A percentile compares a stretch with the other conserved stretches of the same genome.
Evolutionary conservation across 176 grass and related monocot genomes (phyloP).

Genomic region (Poa pratensis): DNA sequence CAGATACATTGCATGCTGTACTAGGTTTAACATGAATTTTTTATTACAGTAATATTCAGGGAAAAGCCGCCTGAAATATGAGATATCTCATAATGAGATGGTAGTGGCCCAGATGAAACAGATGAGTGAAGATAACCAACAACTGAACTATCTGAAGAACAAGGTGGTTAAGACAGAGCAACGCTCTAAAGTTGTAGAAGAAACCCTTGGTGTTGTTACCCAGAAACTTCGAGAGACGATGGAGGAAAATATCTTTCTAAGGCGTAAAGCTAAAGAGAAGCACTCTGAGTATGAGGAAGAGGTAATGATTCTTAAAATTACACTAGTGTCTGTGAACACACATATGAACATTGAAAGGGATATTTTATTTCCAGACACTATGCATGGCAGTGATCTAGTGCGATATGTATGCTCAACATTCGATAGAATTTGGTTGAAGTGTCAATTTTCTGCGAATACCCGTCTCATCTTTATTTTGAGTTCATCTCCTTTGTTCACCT

Average conservation of each 20-base stretch:
- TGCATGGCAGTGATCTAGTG: slow-evolving; percentile 16
- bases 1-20: not conserved
- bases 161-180: slow-evolving; percentile 75
- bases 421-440: not conserved
- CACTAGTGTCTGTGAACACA: not conserved
- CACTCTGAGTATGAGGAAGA: slow-evolving; percentile 89
- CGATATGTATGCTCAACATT: not conserved
- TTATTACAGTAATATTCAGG: slow-evolving; percentile 53
- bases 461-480: not conserved
- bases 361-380: not conserved
- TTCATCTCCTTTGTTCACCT: slow-evolving; percentile 29
- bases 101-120: slow-evolving; percentile 84
- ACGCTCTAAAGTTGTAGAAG: slow-evolving; percentile 70
- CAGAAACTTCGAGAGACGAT: slow-evolving; percentile 72
- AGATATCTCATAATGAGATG: slow-evolving; percentile 85
- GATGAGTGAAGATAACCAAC: slow-evolving; percentile 92
- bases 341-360: not conserved
- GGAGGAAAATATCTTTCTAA: slow-evolving; percentile 68
- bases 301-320: slow-evolving; percentile 46
- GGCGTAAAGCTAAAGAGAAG: slow-evolving; percentile 71
- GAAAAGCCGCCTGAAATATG: slow-evolving; percentile 75
- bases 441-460: not conserved
- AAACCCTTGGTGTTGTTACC: slow-evolving; percentile 57
- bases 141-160: slow-evolving; percentile 71
- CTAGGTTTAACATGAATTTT: slow-evolving; percentile 13